Evolutionary conservation across 139 green algal genomes (phyloP).

Genomic region (Picochlorum sp.): DNA sequence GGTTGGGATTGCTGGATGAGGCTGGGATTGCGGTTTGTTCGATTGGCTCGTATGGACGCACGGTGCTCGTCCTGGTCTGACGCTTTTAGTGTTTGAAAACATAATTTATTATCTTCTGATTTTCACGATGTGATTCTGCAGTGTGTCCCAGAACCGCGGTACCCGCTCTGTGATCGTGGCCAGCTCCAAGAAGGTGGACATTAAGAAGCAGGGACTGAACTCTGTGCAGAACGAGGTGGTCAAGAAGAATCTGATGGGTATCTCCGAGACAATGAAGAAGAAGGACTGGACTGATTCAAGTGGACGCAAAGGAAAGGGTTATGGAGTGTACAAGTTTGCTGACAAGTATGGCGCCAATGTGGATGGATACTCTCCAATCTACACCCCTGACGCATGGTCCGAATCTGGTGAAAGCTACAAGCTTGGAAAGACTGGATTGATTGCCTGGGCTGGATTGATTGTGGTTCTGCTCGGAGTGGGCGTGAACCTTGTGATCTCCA

Average conservation of each 20-base stretch:
- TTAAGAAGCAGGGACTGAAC: slow-evolving; percentile 70
- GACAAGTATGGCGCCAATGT: slow-evolving; percentile 94
- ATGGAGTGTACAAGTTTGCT: slow-evolving; percentile 77
- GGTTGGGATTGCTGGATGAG: background rate
- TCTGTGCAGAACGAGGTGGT: slow-evolving; percentile 58
- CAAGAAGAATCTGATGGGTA: slow-evolving; percentile 72
- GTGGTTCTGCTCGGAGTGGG: slow-evolving; percentile 46
- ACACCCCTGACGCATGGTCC: slow-evolving; percentile 89
- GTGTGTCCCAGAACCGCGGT: slow-evolving; percentile 10
- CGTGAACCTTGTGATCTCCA: slow-evolving; percentile 75
- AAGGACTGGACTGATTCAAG: slow-evolving; percentile 79
- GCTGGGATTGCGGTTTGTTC: background rate
- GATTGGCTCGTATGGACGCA: background rate
- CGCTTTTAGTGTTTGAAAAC: background rate
- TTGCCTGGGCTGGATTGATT: slow-evolving; percentile 68
- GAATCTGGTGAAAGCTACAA: slow-evolving; percentile 70
- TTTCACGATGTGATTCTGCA: background rate
- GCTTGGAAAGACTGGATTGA: slow-evolving; percentile 80
- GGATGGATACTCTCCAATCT: slow-evolving; percentile 93
- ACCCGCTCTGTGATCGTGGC: slow-evolving; percentile 29
- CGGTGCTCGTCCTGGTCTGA: background rate
- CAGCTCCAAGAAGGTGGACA: slow-evolving; percentile 72
- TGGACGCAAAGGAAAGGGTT: slow-evolving; percentile 84
- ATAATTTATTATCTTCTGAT: background rate
- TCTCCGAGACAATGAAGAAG: slow-evolving; percentile 56